phyloP scores from a whole-genome alignment of 768 basidiomycete species.

The Rhizopogon salebrosus region DNA sequence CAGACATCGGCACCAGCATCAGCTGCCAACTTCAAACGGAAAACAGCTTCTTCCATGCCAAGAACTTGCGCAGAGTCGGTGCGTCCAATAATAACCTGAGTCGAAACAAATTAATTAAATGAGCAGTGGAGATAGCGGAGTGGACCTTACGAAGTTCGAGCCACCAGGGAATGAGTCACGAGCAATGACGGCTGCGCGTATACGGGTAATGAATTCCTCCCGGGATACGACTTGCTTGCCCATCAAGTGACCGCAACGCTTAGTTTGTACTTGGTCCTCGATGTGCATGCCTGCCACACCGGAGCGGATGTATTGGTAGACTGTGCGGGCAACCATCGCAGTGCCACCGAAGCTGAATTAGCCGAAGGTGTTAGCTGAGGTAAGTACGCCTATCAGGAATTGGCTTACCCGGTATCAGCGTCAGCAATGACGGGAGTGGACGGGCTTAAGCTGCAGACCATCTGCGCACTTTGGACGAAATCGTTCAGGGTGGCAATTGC shows the following conservation, averaged over 20 bases:
- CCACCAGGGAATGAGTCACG: constrained; percentile 70
- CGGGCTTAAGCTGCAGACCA: constrained; percentile 64
- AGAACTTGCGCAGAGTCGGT: constrained; percentile 76
- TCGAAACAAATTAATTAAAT: not conserved
- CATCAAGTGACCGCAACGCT: constrained; percentile 72
- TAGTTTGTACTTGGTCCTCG: constrained; percentile 80
- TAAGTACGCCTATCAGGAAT: not conserved
- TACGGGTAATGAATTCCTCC: constrained; percentile 68
- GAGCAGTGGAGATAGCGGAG: not conserved
- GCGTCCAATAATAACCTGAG: constrained; percentile 65
- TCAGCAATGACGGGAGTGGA: constrained; percentile 71
- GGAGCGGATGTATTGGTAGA: constrained; percentile 61
- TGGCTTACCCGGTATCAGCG: constrained; percentile 65
- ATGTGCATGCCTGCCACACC: constrained; percentile 76
- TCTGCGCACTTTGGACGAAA: constrained; percentile 65
- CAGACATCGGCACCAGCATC: constrained; percentile 76
- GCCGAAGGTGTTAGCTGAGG: constrained; percentile 13
- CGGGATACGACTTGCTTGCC: constrained; percentile 81
- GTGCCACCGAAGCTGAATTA: constrained; percentile 58
- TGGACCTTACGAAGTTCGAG: constrained; percentile 59
- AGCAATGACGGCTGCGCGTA: constrained; percentile 73
- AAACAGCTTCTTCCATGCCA: constrained; percentile 73
- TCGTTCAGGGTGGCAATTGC: constrained; percentile 77
- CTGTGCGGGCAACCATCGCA: constrained; percentile 70
- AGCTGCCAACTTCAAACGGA: constrained; percentile 61